Evolutionary conservation across 495 filamentous ascomycete genomes (phyloP).

Genomic region (Hypoxylon lienhwacheense): DNA sequence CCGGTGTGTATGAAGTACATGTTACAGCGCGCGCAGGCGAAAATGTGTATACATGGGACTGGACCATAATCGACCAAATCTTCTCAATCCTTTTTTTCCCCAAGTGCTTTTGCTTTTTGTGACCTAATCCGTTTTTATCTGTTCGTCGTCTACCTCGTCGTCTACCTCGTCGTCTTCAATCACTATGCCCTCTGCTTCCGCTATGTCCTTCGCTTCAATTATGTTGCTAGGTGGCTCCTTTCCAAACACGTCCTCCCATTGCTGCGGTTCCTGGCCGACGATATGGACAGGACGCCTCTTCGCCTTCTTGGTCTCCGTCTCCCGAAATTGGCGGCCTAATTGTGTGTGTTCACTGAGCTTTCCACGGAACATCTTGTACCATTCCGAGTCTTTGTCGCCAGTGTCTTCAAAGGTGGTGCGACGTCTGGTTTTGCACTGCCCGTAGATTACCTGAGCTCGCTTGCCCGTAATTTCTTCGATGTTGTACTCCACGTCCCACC

Average conservation of each 20-base stretch:
- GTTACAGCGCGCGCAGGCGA: no score
- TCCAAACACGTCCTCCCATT: conserved; percentile 39
- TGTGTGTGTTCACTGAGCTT: conserved; percentile 34
- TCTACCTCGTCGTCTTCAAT: background rate
- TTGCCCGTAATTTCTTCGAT: conserved; percentile 56
- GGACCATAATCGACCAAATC: no score
- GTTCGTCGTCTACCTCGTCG: background rate
- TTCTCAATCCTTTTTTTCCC: background rate
- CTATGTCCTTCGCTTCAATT: background rate
- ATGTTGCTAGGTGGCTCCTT: background rate
- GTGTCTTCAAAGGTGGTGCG: conserved; percentile 39
- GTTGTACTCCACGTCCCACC: conserved; percentile 77
- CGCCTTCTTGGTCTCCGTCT: conserved; percentile 18
- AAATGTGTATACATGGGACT: no score
- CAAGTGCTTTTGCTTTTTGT: background rate
- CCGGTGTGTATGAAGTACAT: no score
- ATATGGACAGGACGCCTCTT: conserved; percentile 38
- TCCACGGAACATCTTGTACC: conserved; percentile 44
- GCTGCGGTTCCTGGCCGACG: conserved; percentile 30
- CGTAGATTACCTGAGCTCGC: conserved; percentile 53
- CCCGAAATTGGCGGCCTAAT: conserved; percentile 35
- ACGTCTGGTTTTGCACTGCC: conserved; percentile 54
- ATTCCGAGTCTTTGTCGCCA: conserved; percentile 43
- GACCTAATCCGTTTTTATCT: background rate
- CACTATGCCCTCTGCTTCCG: background rate